Conservation (phyloP, 352 stramenopile species). For the Pilasporangium apinafurcum region DNA sequence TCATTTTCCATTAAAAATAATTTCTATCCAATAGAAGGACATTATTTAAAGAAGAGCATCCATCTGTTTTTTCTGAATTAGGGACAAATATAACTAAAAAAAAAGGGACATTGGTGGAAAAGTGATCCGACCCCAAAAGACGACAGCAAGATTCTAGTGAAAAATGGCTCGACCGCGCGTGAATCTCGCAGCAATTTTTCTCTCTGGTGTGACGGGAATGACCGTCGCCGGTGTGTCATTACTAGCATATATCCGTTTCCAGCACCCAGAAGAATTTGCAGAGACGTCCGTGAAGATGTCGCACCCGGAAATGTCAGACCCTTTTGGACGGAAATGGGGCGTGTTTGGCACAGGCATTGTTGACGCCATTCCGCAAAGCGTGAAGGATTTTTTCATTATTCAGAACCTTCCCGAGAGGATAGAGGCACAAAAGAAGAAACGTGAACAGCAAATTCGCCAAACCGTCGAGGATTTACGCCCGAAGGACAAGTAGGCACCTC, state of each 20-base stretch:
- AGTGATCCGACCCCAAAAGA: too few relatives aligned
- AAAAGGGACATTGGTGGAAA: too few relatives aligned
- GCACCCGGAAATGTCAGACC: constrained; percentile 66
- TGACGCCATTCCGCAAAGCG: constrained; percentile 52
- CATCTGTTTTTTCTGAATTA: too few relatives aligned
- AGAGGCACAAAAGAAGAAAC: constrained; percentile 63
- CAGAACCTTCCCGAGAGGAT: constrained; percentile 64
- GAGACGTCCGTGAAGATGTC: constrained; percentile 76
- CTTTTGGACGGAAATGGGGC: constrained; percentile 72
- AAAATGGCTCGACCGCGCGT: constrained; percentile 28
- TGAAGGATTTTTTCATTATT: constrained; percentile 64
- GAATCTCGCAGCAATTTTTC: constrained; percentile 47
- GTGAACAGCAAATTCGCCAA: constrained; percentile 63
- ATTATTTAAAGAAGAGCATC: too few relatives aligned
- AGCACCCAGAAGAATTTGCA: constrained; percentile 79
- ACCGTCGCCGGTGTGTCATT: constrained; percentile 76
- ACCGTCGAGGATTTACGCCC: constrained; percentile 69
- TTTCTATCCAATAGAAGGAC: too few relatives aligned
- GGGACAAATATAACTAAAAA: too few relatives aligned
- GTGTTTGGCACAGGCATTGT: constrained; percentile 76
- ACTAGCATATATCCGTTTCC: constrained; percentile 75
- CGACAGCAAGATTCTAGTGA: too few relatives aligned
- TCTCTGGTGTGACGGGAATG: constrained; percentile 78
- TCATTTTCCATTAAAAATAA: too few relatives aligned
- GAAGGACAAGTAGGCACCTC: constrained; percentile 43